Base-by-base conservation (phyloP, 2,329 filamentous ascomycete species). In the Gaeumannomyces tritici region DNA sequence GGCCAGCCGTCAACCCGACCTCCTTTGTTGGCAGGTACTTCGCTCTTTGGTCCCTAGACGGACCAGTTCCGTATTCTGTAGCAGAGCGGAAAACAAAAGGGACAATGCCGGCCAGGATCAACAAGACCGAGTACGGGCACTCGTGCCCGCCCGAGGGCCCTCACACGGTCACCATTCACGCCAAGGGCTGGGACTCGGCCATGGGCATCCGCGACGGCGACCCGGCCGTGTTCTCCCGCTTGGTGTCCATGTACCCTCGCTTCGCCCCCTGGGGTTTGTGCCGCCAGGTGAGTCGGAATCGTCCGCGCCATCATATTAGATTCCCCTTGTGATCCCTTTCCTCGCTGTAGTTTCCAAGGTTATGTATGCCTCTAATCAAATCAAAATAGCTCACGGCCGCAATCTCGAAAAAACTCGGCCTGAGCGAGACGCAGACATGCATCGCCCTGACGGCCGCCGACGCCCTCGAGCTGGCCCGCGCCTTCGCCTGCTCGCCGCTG, bases 171-270 rank as follows among this genome's bases (percentile, higher is more conserved):
- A 78, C 80, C 61, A 71, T 74, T 62, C 78, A 82, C 66, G 35
- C 74, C 2, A 76, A 76, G 0, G 75, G 75, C 28, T 82, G 79
- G 79, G 70, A 76, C 8, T 67, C 71, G 8, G 70, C 70, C n/a
- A 66, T 73, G 57, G 67, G 67, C 5, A 65, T 81, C 42, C 88
- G 78, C 11, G 73, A 79, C 9, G 78, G 78, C 21, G 77, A 80
- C 60, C 65, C 63, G 31, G 62, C 67, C 13, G 59, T 75, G 1
- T 61, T 80, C n/a, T 57, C 68, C 42, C 69, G 61, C 24, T 57
- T 81, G 1, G 72, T 72, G 60, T 75, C 77, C 62, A 72, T 81
- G 31, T 82, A 82, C 59, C 80, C 80, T 13, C 75, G 80, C 4
- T 78, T 81, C 63, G 65, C 69, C 1, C 79, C 80, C 1, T 64